Conservation (phyloP, 1,139 yeast genomes). For the Barnettozyma hawaiiensis region DNA sequence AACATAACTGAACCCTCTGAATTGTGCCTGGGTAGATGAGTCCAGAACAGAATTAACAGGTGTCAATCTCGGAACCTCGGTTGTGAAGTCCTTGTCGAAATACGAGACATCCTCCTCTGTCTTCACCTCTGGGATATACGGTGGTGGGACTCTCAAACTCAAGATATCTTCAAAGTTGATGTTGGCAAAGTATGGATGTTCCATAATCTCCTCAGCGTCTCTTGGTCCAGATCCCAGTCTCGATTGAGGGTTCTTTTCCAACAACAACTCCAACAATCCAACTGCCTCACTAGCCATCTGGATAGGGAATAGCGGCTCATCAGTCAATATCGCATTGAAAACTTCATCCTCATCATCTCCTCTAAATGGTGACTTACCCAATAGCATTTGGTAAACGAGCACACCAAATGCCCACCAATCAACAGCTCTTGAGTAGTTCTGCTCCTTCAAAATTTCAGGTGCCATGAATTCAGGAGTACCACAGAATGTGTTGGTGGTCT, state of each 20-base stretch:
- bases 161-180: conserved; percentile 86
- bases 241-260: conserved; percentile 79
- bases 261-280: conserved; percentile 80
- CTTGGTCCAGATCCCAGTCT: conserved; percentile 84
- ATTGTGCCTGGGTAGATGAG: conserved; percentile 89
- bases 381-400: conserved; percentile 86
- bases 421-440: conserved; percentile 86
- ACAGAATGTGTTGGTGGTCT: conserved; percentile 91
- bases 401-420: conserved; percentile 99
- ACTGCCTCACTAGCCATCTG: conserved; percentile 98
- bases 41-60: conserved; percentile 89
- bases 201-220: conserved; percentile 93
- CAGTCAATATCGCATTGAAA: conserved; percentile 94
- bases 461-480: conserved; percentile 99
- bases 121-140: conserved; percentile 73
- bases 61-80: conserved; percentile 91
- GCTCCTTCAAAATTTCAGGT: conserved; percentile 92
- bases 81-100: conserved; percentile 91
- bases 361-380: conserved; percentile 94
- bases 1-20: conserved; percentile 92
- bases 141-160: conserved; percentile 71
- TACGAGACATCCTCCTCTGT: conserved; percentile 89
- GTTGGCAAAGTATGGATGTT: conserved; percentile 86
- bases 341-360: conserved; percentile 99
- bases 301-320: conserved; percentile 96